Evolutionary conservation across 176 grass and related monocot species (phyloP).

Genomic region (maize (Zea mays)): DNA sequence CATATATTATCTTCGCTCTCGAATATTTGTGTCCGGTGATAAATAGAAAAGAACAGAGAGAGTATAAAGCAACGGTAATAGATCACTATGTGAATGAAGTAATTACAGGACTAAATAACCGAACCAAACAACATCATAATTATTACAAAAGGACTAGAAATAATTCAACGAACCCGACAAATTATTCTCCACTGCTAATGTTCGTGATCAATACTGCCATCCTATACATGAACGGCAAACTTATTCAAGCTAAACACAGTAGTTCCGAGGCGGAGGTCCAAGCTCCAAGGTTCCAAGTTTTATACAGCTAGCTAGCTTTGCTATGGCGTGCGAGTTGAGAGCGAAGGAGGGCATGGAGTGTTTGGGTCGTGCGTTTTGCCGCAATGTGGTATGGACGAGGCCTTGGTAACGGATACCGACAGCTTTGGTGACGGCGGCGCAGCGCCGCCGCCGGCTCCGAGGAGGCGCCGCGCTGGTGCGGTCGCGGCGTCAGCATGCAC

Average conservation of each 20-base stretch:
- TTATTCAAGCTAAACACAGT: background rate
- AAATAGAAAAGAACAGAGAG: too few species aligned
- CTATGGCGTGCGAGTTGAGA: background rate
- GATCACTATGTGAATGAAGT: too few species aligned
- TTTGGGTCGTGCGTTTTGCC: background rate
- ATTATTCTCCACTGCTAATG: background rate
- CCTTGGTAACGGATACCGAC: background rate
- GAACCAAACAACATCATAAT: too few species aligned
- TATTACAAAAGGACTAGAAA: constrained; percentile 1
- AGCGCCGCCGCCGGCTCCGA: background rate
- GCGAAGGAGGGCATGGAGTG: background rate
- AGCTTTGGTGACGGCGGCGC: background rate
- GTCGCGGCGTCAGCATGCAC: background rate
- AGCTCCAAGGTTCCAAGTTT: background rate
- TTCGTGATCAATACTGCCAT: background rate
- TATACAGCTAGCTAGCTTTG: background rate
- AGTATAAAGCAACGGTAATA: too few species aligned
- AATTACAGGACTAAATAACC: too few species aligned
- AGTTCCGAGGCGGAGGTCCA: background rate
- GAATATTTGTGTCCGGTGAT: too few species aligned
- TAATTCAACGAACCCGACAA: background rate
- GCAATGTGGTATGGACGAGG: background rate
- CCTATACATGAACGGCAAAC: background rate
- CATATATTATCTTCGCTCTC: too few species aligned
- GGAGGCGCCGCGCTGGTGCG: background rate